Evolutionary conservation across 1,284 basidiomycete species (phyloP), one percentile per base, ranked within the genome.

Genomic region (Ganoderma leucocontextum): DNA sequence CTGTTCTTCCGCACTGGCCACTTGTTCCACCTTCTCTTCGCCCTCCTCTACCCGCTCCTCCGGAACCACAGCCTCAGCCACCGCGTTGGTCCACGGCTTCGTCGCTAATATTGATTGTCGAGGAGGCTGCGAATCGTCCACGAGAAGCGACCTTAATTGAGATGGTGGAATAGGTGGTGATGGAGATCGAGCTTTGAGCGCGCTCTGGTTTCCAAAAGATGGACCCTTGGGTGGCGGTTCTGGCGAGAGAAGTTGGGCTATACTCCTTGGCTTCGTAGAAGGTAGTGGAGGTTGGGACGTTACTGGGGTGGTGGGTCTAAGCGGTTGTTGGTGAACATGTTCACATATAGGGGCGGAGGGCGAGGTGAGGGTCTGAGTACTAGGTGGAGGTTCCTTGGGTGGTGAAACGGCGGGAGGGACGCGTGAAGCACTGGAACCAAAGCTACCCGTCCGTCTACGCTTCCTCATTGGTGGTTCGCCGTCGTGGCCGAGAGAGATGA

Each of bases 401-500:
- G 61, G n/a, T 8, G 47, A 25, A 39, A 36, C 17, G 38, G 22
- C 15, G 6, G 57, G 22, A 6, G 39, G 58, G 4, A 44, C 38
- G 29, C 58, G 29, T 25, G 47, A 38, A 63, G 61, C 47, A 58
- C 44, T 58, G 19, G 70, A 29, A 35, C 65, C 41, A 42, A 53
- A 69, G 25, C 72, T 73, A 4, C 67, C 68, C 10, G 72, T 69
- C 2, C 67, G 61, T 25, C 70, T 65, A 36, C 75, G 73, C 42
- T 68, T 68, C 70, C 75, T 76, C 19, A 44, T 60, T 9, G 75
- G 75, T 1, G 75, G 75, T 63, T 76, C 73, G 35, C 74, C 72
- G 33, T 74, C 70, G 22, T 69, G 71, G 4, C 67, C 63, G 2
- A 72, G 63, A 15, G 71, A 65, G 10, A 72, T 72, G 19, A 72